These are phyloP conservation scores for Corchorus capsularis DNA, from an alignment of 345 rosid species.

Conservation along the genomic window DNA sequence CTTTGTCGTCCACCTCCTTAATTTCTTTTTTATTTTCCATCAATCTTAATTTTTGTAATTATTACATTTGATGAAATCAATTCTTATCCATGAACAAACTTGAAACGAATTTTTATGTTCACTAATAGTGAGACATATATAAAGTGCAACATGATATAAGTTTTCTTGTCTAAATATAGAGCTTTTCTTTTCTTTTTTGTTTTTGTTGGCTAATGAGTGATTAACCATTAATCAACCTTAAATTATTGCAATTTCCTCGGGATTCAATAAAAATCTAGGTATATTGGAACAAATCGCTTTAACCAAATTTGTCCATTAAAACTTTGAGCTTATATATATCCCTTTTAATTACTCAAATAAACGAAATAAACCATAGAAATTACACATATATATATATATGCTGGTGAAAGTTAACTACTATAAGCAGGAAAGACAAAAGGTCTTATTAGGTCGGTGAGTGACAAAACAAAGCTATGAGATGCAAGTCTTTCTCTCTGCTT, in stretches of 20 bases:
- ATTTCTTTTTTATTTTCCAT: slow-evolving; percentile 6
- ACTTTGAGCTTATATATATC: too few relatives aligned
- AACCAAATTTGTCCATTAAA: too few relatives aligned
- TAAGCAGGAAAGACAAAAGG: not conserved
- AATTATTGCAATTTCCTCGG: not conserved
- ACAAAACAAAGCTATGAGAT: slow-evolving; percentile 3
- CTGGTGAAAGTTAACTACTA: not conserved
- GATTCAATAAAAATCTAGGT: not conserved
- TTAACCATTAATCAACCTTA: not conserved
- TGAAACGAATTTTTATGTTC: not conserved
- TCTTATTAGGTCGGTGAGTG: not conserved
- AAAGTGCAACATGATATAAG: not conserved
- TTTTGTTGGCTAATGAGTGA: slow-evolving; percentile 3
- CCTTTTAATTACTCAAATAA: too few relatives aligned
- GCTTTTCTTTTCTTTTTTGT: not conserved
- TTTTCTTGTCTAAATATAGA: not conserved
- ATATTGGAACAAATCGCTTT: too few relatives aligned
- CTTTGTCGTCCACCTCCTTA: too few relatives aligned
- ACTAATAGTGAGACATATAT: not conserved
- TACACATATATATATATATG: not conserved
- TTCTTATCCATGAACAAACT: not conserved
- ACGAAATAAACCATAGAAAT: not conserved
- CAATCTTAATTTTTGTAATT: slow-evolving; percentile 18
- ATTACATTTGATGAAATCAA: not conserved
- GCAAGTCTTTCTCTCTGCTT: not conserved